Evolutionary conservation across 192 early-diverging fungal genomes (phyloP).

Genomic region (Coemansia sp.): DNA sequence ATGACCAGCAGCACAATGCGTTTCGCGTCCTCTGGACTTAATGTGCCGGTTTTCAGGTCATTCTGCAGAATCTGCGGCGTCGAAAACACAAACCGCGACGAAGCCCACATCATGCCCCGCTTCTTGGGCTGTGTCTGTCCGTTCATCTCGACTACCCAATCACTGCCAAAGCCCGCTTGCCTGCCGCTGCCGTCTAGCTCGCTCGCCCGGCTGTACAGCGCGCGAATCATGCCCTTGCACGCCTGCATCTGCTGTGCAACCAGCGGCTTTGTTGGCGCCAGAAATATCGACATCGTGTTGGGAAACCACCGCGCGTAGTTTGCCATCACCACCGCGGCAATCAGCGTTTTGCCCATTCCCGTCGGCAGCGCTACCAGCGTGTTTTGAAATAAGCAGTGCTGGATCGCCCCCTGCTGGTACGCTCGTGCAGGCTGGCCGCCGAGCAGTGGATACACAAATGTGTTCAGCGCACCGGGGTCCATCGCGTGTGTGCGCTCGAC

Average conservation of each 20-base stretch:
- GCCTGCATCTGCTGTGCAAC: constrained; percentile 91
- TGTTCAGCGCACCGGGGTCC: constrained; percentile 28
- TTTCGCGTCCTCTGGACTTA: constrained; percentile 54
- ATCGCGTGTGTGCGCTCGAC: constrained; percentile 34
- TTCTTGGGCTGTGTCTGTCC: constrained; percentile 57
- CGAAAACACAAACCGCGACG: constrained; percentile 76
- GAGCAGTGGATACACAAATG: constrained; percentile 47
- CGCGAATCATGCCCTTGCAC: constrained; percentile 72
- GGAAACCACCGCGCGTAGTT: constrained; percentile 94
- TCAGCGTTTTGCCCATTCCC: constrained; percentile 92
- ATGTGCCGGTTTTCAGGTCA: constrained; percentile 68
- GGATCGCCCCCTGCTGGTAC: constrained; percentile 88
- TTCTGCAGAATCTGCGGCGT: constrained; percentile 90
- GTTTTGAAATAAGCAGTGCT: constrained; percentile 73
- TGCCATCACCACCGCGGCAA: constrained; percentile 92
- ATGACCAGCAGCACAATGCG: constrained; percentile 73
- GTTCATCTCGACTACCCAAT: constrained; percentile 59
- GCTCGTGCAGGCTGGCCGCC: constrained; percentile 59
- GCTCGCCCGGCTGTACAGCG: constrained; percentile 64
- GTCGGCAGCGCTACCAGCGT: constrained; percentile 83
- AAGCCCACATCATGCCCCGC: constrained; percentile 60
- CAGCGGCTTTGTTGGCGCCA: constrained; percentile 90
- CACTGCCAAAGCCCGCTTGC: neutral
- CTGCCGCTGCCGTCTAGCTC: constrained; percentile 29
- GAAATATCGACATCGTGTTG: constrained; percentile 76